These are phyloP conservation scores for Boletus subparvulus DNA, from an alignment of 768 basidiomycete genomes.

Conservation along the genomic window DNA sequence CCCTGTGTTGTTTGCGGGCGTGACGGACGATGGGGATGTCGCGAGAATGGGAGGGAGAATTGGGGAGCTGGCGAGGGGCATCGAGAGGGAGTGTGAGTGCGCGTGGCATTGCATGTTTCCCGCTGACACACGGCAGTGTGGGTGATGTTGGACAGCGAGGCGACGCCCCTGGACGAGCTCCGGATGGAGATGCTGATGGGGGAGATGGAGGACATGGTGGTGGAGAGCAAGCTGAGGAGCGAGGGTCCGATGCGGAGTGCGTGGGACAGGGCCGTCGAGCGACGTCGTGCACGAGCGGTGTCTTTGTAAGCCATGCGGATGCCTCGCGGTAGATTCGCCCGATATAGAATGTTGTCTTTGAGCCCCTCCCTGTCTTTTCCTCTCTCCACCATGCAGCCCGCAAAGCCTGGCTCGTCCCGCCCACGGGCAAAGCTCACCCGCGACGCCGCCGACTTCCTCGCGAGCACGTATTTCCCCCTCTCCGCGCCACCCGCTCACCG, in stretches of 20 bases:
- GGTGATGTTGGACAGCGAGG: constrained; percentile 52
- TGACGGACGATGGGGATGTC: constrained; percentile 28
- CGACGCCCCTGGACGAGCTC: constrained; percentile 40
- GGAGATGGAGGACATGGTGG: constrained; percentile 66
- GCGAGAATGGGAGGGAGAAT: constrained; percentile 45
- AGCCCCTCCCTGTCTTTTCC: neutral
- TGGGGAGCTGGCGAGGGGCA: constrained; percentile 39
- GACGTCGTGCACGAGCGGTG: constrained; percentile 26
- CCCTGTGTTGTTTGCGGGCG: constrained; percentile 58
- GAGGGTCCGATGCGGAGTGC: constrained; percentile 57
- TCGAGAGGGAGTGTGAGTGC: constrained; percentile 56
- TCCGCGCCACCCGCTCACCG: neutral
- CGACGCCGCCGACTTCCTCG: constrained; percentile 3
- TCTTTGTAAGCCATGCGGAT: constrained; percentile 29
- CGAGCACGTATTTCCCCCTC: neutral
- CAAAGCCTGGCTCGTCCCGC: neutral
- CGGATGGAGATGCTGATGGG: constrained; percentile 42
- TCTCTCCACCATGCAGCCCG: neutral
- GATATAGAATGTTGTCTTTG: constrained; percentile 10
- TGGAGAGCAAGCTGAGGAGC: constrained; percentile 60
- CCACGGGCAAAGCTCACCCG: neutral
- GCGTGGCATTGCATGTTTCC: too few species aligned
- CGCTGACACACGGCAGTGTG: constrained; percentile 39
- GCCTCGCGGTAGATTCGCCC: constrained; percentile 12
- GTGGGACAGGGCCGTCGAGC: constrained; percentile 47